Conservation (phyloP, 352 stramenopile species). For the Paralagenidium karlingii region DNA sequence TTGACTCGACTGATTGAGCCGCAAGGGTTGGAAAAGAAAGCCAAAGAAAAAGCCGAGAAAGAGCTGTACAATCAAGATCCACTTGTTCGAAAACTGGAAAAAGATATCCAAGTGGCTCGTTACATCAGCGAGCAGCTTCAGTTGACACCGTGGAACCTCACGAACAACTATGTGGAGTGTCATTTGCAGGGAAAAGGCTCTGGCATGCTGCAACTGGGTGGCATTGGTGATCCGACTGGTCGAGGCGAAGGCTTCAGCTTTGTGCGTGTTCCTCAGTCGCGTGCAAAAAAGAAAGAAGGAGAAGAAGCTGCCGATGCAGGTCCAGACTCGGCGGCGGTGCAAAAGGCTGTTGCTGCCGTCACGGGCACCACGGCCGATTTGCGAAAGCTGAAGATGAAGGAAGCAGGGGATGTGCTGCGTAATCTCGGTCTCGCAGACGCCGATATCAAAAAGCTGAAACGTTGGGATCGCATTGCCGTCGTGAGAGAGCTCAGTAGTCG, state of each 20-base stretch:
- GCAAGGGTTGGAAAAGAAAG: conserved; percentile 27
- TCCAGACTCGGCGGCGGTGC: conserved; percentile 45
- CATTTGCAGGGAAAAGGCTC: conserved; percentile 76
- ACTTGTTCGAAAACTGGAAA: conserved; percentile 59
- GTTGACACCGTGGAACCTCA: conserved; percentile 75
- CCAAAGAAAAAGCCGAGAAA: conserved; percentile 44
- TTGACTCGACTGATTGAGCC: conserved; percentile 35
- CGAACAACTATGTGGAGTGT: conserved; percentile 79
- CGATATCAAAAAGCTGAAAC: conserved; percentile 72
- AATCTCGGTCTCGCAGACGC: conserved; percentile 64
- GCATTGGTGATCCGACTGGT: conserved; percentile 67
- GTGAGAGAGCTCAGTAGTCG: conserved; percentile 65
- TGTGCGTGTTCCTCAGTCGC: conserved; percentile 57
- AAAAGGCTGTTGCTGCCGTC: conserved; percentile 65
- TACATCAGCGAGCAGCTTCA: conserved; percentile 73
- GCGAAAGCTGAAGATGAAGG: conserved; percentile 81
- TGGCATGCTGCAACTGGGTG: conserved; percentile 66
- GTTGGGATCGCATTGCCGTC: conserved; percentile 77
- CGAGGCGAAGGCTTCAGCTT: conserved; percentile 80
- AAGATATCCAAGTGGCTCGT: conserved; percentile 65
- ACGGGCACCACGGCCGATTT: conserved; percentile 77
- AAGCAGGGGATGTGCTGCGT: conserved; percentile 61
- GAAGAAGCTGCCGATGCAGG: conserved; percentile 36
- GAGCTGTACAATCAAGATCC: conserved; percentile 61
- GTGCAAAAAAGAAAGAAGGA: conserved; percentile 72